A percentile compares a stretch with the other conserved stretches of the same genome.
These are phyloP conservation scores for Daphne laureola DNA, from an alignment of 441 rosid genomes.

Conservation along the genomic window DNA sequence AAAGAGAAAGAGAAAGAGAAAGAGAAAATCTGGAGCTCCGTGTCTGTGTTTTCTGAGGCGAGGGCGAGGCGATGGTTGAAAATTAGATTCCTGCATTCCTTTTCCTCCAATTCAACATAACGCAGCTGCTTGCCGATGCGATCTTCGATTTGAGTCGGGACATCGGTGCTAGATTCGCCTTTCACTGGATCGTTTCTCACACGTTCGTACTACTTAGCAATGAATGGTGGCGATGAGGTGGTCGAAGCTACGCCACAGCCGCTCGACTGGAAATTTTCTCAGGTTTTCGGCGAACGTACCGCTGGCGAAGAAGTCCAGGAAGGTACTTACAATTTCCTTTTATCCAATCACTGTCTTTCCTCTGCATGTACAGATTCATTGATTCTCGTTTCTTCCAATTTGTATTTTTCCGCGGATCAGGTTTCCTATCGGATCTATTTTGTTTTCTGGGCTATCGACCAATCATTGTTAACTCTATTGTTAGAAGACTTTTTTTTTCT, in stretches of 20 bases:
- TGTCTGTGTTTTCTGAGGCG: too few species aligned
- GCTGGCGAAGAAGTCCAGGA: conserved; percentile 77
- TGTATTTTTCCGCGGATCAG: neutral
- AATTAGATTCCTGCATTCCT: too few species aligned
- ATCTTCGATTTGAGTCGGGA: conserved; percentile 19
- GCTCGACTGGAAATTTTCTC: conserved; percentile 69
- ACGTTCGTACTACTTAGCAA: conserved; percentile 21
- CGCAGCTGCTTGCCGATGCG: conserved; percentile 13
- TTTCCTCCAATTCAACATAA: conserved; percentile 4
- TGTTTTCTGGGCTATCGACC: conserved; percentile 25
- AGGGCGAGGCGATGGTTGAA: too few species aligned
- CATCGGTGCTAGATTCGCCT: conserved; percentile 14
- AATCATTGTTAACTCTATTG: conserved; percentile 18
- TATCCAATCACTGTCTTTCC: neutral
- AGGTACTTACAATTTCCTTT: conserved; percentile 24
- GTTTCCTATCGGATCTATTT: conserved; percentile 34
- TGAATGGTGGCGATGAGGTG: conserved; percentile 52
- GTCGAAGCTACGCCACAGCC: conserved; percentile 38
- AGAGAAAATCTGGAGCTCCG: too few species aligned
- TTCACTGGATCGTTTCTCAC: conserved; percentile 17
- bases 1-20: too few species aligned
- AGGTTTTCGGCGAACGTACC: conserved; percentile 67
- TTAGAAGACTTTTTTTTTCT: too few species aligned
- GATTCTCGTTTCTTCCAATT: conserved; percentile 10
- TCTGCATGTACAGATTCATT: conserved; percentile 3